Base-by-base conservation (phyloP, 768 basidiomycete species). In the Boletus rubropictus region DNA sequence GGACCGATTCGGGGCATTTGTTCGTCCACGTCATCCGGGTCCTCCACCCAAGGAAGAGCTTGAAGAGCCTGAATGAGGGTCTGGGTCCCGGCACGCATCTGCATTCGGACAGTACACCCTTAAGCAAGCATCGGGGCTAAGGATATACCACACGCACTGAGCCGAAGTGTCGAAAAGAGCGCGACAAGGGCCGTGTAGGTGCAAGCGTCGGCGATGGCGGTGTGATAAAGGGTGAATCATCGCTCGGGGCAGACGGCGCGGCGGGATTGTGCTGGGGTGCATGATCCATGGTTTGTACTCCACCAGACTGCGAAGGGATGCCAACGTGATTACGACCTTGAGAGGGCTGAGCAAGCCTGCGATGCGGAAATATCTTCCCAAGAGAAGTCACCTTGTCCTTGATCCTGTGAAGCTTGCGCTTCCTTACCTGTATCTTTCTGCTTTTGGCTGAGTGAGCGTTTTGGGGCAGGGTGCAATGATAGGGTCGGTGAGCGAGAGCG, bases 1-100 rank as follows among this genome's bases (percentile, higher is more conserved):
- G 73, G 68, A 46, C 66, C 68, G 4, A 64, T 59, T 31, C 71
- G 72, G 49, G 70, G 65, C 10, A 72, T 58, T 24, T 73, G 65
- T 39, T 83, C 86, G 33, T 86, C 84, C 27, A 84, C 82, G 46
- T 80, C 81, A 52, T 89, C 85, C 8, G 77, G 73, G 49, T 75
- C 77, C 33, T 82, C 80, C 28, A 77, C 74, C 84, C 83, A 87
- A 17, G 89, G 90, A 34, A 91, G 72, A 2, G 88, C 89, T 58
- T 91, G 89, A 12, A 92, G 72, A 4, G 87, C 89, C 68, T 91
- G 89, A 32, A 92, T 91, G 41, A 92, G 78, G 3, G 89, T 87
- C 62, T 92, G 90, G 3, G 89, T 92, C 14, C 89, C 89, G 21
- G 82, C 80, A 33, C 87, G 83, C 81, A 92, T 86, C 89, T 92